phyloP scores from a whole-genome alignment of 2,329 filamentous ascomycete species.

The Scytalidium lignicola region DNA sequence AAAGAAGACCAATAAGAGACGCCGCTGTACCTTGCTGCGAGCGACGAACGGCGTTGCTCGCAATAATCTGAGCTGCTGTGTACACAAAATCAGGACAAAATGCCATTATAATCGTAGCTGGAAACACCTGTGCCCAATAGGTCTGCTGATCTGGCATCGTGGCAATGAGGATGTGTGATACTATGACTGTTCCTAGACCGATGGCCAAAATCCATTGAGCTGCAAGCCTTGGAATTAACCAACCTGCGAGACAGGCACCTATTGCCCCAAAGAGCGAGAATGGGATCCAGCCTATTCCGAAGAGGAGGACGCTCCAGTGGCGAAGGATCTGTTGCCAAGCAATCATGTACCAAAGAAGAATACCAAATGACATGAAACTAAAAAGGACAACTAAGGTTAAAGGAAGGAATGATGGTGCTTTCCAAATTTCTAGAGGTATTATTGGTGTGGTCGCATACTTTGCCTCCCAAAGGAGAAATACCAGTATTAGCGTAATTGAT shows the following conservation, averaged over 20 bases:
- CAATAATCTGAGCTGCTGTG: constrained; percentile 44
- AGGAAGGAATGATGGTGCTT: neutral
- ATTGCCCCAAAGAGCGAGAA: constrained; percentile 33
- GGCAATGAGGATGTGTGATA: constrained; percentile 29
- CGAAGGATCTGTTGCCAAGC: constrained; percentile 39
- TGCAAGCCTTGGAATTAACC: constrained; percentile 37
- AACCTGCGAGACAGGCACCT: constrained; percentile 34
- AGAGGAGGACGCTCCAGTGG: constrained; percentile 33
- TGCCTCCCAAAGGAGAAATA: constrained; percentile 1
- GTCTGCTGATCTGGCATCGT: constrained; percentile 38
- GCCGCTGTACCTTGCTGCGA: constrained; percentile 43
- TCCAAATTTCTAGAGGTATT: constrained; percentile 3
- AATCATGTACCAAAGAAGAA: constrained; percentile 40
- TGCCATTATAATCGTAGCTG: constrained; percentile 25
- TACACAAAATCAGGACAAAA: constrained; percentile 43
- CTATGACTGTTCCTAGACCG: constrained; percentile 28
- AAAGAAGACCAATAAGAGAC: constrained; percentile 37
- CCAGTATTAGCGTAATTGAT: neutral
- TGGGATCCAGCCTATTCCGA: constrained; percentile 34
- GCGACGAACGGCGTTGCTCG: constrained; percentile 41
- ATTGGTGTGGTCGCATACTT: constrained; percentile 3
- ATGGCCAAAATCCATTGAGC: constrained; percentile 40
- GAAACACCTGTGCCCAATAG: constrained; percentile 38
- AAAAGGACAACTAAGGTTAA: constrained; percentile 1
- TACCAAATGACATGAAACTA: constrained; percentile 25